Percentiles rank a stretch among this genome's conserved stretches.
These are phyloP conservation scores for Daldinia bambusicola DNA, from an alignment of 495 filamentous ascomycete species.

Conservation along the genomic window DNA sequence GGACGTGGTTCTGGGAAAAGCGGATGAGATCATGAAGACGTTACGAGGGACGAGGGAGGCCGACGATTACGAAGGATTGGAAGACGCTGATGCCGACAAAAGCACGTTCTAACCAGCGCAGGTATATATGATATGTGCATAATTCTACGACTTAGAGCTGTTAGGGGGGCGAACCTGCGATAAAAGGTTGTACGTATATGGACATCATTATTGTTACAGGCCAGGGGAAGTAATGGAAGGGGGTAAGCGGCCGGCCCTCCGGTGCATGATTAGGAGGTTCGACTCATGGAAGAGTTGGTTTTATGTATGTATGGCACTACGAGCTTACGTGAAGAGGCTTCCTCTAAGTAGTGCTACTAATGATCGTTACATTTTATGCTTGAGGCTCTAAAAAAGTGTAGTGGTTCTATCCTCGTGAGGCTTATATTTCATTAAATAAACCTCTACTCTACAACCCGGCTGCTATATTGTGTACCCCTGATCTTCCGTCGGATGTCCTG, in stretches of 20 bases:
- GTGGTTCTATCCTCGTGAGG: neutral
- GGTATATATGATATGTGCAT: neutral
- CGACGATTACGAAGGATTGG: neutral
- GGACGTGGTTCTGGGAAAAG: slow-evolving; percentile 18
- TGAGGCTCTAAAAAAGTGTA: neutral
- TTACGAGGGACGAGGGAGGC: slow-evolving; percentile 3
- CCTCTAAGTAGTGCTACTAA: slow-evolving; percentile 1
- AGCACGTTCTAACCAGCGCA: slow-evolving; percentile 17
- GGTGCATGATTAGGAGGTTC: slow-evolving; percentile 16
- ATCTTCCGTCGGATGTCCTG: too few relatives aligned
- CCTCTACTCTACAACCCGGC: neutral
- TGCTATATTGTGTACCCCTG: neutral
- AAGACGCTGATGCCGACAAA: slow-evolving; percentile 6
- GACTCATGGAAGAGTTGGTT: neutral
- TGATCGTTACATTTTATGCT: slow-evolving; percentile 10
- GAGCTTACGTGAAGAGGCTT: neutral
- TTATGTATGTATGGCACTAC: neutral
- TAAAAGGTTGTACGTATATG: slow-evolving; percentile 12
- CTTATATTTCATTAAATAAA: neutral
- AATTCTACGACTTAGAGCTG: neutral
- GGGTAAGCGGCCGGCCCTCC: neutral
- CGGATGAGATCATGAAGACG: slow-evolving; percentile 21
- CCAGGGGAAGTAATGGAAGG: neutral
- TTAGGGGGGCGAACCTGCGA: neutral
- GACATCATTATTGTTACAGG: slow-evolving; percentile 21